Evolutionary conservation across 169 alveolate genomes (phyloP).

Genomic region (Plasmodium gallinaceum): DNA sequence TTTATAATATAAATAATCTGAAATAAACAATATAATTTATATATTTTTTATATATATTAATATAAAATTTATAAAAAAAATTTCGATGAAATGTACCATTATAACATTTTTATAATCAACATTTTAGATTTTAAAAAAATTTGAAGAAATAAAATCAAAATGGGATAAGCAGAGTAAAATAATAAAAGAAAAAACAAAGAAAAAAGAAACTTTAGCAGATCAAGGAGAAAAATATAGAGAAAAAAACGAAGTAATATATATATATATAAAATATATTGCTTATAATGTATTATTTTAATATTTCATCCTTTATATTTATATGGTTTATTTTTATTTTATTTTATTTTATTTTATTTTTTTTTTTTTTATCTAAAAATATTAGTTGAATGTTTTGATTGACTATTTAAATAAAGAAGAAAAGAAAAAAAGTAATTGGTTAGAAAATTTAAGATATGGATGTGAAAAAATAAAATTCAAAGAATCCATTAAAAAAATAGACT

Average conservation of each 20-base stretch:
- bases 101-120: background rate
- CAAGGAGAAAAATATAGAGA: constrained; percentile 67
- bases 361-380: background rate
- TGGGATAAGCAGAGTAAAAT: constrained; percentile 38
- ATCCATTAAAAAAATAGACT: constrained; percentile 9
- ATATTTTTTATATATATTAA: background rate
- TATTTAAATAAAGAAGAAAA: constrained; percentile 57
- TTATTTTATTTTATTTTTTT: background rate
- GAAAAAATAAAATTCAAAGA: constrained; percentile 41
- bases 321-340: background rate
- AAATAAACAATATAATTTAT: background rate
- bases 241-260: constrained; percentile 29
- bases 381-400: constrained; percentile 52
- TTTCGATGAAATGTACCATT: too few species aligned
- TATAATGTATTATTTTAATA: too few species aligned
- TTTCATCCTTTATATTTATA: too few species aligned
- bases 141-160: constrained; percentile 24
- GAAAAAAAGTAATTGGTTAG: constrained; percentile 55
- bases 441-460: constrained; percentile 23
- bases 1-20: background rate
- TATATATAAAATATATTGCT: background rate
- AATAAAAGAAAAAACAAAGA: constrained; percentile 48
- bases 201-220: constrained; percentile 58
- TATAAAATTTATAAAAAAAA: background rate
- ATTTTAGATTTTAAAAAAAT: constrained; percentile 28